These are phyloP conservation scores for Yamadazyma mexicana DNA, from an alignment of 1,139 yeast genomes.

Conservation along the genomic window DNA sequence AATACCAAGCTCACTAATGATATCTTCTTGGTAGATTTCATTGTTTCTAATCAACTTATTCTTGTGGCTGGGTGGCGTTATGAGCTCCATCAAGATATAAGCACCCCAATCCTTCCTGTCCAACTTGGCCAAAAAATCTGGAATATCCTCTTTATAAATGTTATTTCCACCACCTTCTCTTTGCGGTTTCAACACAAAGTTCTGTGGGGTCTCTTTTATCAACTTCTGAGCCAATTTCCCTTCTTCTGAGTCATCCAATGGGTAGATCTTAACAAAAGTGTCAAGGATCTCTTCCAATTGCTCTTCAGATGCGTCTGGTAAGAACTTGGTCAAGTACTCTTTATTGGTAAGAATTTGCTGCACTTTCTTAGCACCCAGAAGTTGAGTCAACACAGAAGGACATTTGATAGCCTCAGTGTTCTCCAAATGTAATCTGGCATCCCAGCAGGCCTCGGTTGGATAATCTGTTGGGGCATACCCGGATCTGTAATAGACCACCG, in stretches of 20 bases:
- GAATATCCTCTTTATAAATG: constrained; percentile 81
- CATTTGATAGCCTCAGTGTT: constrained; percentile 81
- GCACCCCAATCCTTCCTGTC: constrained; percentile 84
- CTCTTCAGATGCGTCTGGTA: constrained; percentile 29
- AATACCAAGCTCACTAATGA: constrained; percentile 86
- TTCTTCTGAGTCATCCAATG: constrained; percentile 68
- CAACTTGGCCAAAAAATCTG: constrained; percentile 59
- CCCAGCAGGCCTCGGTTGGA: constrained; percentile 64
- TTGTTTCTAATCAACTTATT: constrained; percentile 74
- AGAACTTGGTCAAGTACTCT: constrained; percentile 45
- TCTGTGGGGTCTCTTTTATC: constrained; percentile 54
- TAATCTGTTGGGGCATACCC: constrained; percentile 86
- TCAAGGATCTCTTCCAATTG: constrained; percentile 36
- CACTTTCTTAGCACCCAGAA: constrained; percentile 88
- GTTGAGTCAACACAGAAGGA: constrained; percentile 84
- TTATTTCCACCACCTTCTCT: constrained; percentile 97
- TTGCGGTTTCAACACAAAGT: constrained; percentile 89
- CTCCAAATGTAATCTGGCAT: constrained; percentile 70
- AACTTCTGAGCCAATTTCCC: constrained; percentile 66
- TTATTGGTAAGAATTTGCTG: constrained; percentile 80
- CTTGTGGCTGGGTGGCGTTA: constrained; percentile 65
- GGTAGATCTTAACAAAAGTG: constrained; percentile 85
- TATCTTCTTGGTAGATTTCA: constrained; percentile 60
- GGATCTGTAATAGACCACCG: constrained; percentile 86
- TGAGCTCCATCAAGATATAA: constrained; percentile 90